Evolutionary conservation across 2,329 filamentous ascomycete species (phyloP).

Genomic region (Cordyceps militaris): DNA sequence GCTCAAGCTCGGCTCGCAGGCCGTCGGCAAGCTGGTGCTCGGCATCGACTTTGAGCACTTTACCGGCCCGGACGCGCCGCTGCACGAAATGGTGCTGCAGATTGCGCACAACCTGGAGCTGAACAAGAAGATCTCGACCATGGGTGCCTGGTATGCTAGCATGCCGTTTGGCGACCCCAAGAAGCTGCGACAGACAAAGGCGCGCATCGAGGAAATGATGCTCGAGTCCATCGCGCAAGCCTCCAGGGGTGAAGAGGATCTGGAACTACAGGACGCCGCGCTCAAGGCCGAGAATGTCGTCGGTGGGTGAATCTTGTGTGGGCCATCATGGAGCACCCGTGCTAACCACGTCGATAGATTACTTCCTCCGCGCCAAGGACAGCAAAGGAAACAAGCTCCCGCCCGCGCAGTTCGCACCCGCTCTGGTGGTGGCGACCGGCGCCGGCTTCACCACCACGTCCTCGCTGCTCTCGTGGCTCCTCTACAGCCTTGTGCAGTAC

Average conservation of each 20-base stretch:
- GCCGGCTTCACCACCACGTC: slow-evolving; percentile 56
- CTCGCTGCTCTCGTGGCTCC: slow-evolving; percentile 50
- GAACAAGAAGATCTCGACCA: slow-evolving; percentile 51
- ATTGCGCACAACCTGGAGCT: slow-evolving; percentile 46
- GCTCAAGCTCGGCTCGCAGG: slow-evolving; percentile 41
- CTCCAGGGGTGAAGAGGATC: slow-evolving; percentile 30
- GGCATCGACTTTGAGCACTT: slow-evolving; percentile 42
- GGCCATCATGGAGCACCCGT: background rate
- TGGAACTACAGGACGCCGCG: slow-evolving; percentile 42
- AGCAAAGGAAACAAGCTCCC: slow-evolving; percentile 48
- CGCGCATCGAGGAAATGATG: slow-evolving; percentile 30
- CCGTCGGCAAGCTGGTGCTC: slow-evolving; percentile 37
- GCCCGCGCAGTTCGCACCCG: slow-evolving; percentile 21
- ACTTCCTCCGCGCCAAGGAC: slow-evolving; percentile 45
- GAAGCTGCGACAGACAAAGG: slow-evolving; percentile 29
- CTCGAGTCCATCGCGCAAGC: slow-evolving; percentile 32
- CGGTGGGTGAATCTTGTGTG: background rate
- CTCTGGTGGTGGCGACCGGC: slow-evolving; percentile 44
- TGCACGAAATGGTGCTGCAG: slow-evolving; percentile 43
- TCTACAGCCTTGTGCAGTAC: slow-evolving; percentile 48
- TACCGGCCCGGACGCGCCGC: slow-evolving; percentile 34
- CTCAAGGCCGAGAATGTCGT: slow-evolving; percentile 36
- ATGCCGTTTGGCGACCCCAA: slow-evolving; percentile 52
- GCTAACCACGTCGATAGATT: slow-evolving; percentile 31
- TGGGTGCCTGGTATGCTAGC: slow-evolving; percentile 47